phyloP scores from a whole-genome alignment of 2,329 filamentous ascomycete species.

The Ophiocordyceps camponoti-leonardi region DNA sequence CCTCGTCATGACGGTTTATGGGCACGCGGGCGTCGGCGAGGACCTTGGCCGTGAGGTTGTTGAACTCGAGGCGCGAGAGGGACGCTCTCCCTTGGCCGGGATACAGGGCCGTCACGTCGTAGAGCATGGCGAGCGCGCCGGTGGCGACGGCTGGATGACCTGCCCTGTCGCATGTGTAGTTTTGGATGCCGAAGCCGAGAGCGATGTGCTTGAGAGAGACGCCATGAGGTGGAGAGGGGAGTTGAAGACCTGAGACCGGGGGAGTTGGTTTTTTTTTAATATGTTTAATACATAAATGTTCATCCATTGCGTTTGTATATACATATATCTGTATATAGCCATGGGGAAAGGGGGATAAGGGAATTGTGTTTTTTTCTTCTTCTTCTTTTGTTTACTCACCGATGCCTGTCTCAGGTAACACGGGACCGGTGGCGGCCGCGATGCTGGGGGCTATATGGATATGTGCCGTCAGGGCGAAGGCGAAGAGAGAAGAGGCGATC shows the following conservation, averaged over 20 bases:
- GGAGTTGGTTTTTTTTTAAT: too few relatives aligned
- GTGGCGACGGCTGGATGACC: slow-evolving; percentile 18
- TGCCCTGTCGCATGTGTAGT: slow-evolving; percentile 42
- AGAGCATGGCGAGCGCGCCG: slow-evolving; percentile 43
- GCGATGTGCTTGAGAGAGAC: slow-evolving; percentile 34
- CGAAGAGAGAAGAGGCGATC: slow-evolving; percentile 15
- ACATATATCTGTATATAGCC: too few relatives aligned
- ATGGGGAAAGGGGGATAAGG: too few relatives aligned
- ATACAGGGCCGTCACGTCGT: slow-evolving; percentile 37
- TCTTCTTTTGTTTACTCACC: too few relatives aligned
- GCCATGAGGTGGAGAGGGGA: slow-evolving; percentile 12
- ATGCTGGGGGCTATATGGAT: slow-evolving; percentile 1
- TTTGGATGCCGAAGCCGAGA: slow-evolving; percentile 49
- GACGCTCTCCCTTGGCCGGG: slow-evolving; percentile 22
- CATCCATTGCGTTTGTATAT: too few relatives aligned
- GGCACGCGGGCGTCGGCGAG: slow-evolving; percentile 26
- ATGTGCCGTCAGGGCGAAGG: slow-evolving; percentile 8
- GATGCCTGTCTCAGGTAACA: slow-evolving; percentile 21
- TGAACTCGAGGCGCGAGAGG: slow-evolving; percentile 21
- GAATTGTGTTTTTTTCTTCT: too few relatives aligned
- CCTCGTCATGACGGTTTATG: slow-evolving; percentile 16
- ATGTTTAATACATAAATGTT: too few relatives aligned
- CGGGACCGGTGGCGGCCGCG: slow-evolving; percentile 4
- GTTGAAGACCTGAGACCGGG: too few relatives aligned
- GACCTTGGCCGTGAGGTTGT: slow-evolving; percentile 19